These are phyloP conservation scores for Domatiomyces catenatus DNA, from an alignment of 2,329 filamentous ascomycete genomes.

Conservation along the genomic window DNA sequence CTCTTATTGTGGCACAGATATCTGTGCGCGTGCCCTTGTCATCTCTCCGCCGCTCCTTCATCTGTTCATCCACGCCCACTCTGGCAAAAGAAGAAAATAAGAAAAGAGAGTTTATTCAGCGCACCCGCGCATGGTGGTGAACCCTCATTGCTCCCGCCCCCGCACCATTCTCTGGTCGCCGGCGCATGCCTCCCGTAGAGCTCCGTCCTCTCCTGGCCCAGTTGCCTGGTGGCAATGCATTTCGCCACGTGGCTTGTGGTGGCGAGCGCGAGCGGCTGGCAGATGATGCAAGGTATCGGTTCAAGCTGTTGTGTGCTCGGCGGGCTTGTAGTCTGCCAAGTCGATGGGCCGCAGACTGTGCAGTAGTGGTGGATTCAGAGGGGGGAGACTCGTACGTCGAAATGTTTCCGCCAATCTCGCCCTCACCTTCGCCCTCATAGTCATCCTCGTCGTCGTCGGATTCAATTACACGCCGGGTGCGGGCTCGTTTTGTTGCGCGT, in stretches of 20 bases:
- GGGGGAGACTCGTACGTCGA: neutral
- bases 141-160: too few species aligned
- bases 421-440: slow-evolving; percentile 1
- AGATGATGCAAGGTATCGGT: neutral
- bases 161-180: neutral
- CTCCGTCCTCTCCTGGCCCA: neutral
- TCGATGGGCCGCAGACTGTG: neutral
- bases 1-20: neutral
- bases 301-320: neutral
- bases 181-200: neutral
- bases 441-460: slow-evolving; percentile 3
- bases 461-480: neutral
- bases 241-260: neutral
- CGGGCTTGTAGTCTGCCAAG: neutral
- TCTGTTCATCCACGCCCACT: neutral
- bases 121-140: neutral
- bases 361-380: neutral
- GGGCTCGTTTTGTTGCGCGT: neutral
- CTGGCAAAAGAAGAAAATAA: neutral
- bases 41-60: neutral
- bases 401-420: neutral
- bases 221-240: neutral
- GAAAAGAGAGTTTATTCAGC: neutral
- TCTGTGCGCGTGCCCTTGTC: neutral
- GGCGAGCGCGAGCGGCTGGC: neutral